These are phyloP conservation scores for Pythium rishiriense DNA, from an alignment of 352 stramenopile genomes.

Conservation along the genomic window DNA sequence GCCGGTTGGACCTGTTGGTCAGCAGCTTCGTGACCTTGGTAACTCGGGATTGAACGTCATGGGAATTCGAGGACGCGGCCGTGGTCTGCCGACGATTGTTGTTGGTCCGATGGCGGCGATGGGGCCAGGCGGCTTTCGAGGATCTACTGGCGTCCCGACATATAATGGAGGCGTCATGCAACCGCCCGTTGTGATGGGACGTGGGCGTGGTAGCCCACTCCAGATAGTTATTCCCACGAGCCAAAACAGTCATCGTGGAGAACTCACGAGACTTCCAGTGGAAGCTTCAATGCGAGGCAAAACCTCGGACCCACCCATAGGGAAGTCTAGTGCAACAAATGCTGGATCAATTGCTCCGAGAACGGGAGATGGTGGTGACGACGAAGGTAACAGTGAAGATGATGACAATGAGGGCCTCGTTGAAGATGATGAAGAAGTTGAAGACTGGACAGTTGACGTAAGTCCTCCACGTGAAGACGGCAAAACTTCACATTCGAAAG, in stretches of 20 bases:
- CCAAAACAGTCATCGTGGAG: slow-evolving; percentile 8
- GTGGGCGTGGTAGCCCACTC: slow-evolving; percentile 16
- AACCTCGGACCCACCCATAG: not conserved
- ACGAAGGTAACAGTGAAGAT: slow-evolving; percentile 18
- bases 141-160: not conserved
- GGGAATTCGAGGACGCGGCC: slow-evolving; percentile 1
- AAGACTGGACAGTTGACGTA: slow-evolving; percentile 26
- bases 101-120: slow-evolving; percentile 4
- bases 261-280: not conserved
- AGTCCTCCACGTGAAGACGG: not conserved
- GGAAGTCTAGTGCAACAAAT: not conserved
- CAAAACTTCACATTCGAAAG: not conserved
- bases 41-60: not conserved
- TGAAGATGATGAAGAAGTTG: slow-evolving; percentile 25
- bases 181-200: slow-evolving; percentile 5
- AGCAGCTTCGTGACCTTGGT: slow-evolving; percentile 6
- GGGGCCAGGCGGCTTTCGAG: slow-evolving; percentile 9
- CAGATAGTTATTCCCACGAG: slow-evolving; percentile 18
- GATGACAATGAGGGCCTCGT: slow-evolving; percentile 26
- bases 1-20: not conserved
- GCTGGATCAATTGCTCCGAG: not conserved
- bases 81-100: slow-evolving; percentile 5
- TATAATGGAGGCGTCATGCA: not conserved
- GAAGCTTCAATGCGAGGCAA: not conserved
- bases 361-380: not conserved